These are phyloP conservation scores for Aleurites moluccanus DNA, from an alignment of 441 rosid genomes.

Conservation along the genomic window DNA sequence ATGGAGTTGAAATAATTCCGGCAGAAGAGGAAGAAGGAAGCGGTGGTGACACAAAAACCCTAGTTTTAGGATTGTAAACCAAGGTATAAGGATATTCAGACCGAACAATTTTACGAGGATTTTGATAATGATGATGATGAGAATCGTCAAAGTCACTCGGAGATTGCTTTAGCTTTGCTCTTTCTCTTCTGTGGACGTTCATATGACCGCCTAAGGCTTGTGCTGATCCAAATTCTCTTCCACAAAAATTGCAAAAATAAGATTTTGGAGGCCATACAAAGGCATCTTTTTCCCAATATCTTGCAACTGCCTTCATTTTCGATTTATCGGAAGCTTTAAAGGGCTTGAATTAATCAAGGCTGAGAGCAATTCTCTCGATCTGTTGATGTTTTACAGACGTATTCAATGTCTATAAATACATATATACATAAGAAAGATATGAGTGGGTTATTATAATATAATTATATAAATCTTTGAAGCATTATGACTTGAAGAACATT, in stretches of 20 bases:
- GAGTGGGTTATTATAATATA: not conserved
- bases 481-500: not conserved
- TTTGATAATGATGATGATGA: not conserved
- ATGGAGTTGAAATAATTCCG: not conserved
- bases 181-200: not conserved
- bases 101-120: not conserved
- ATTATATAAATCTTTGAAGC: not conserved
- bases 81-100: not conserved
- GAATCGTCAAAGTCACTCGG: not conserved
- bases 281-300: not conserved
- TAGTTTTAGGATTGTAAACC: not conserved
- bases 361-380: not conserved
- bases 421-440: not conserved
- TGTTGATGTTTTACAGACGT: too few species aligned
- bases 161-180: not conserved
- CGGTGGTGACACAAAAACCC: not conserved
- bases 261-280: not conserved
- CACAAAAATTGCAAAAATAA: not conserved
- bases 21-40: not conserved
- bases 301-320: not conserved
- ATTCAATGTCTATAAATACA: too few species aligned
- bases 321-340: not conserved
- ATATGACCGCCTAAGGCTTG: not conserved
- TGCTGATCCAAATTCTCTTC: not conserved
- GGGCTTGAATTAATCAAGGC: too few species aligned